phyloP scores from a whole-genome alignment of 139 green algal genomes.

The Chlamydomonas schloesseri region DNA sequence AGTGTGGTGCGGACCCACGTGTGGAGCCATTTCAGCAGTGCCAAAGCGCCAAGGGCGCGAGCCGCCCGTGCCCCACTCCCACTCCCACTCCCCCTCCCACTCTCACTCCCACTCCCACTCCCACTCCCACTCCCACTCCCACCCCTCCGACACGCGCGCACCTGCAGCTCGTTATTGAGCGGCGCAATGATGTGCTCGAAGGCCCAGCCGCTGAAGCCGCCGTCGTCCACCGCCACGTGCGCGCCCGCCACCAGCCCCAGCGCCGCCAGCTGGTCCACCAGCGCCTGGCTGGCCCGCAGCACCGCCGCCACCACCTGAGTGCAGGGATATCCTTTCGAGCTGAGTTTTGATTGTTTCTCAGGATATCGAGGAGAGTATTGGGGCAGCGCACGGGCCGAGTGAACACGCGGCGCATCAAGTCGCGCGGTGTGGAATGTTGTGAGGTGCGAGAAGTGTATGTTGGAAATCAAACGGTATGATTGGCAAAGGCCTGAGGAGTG shows the following conservation, averaged over 20 bases:
- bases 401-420: too few species aligned
- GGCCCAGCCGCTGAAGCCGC: constrained; percentile 1
- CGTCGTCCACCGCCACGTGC: background rate
- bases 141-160: background rate
- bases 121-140: background rate
- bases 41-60: too few species aligned
- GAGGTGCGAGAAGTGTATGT: too few species aligned
- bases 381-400: too few species aligned
- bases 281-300: background rate
- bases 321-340: too few species aligned
- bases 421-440: too few species aligned
- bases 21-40: background rate
- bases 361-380: too few species aligned
- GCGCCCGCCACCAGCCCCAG: background rate
- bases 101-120: background rate
- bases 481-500: too few species aligned
- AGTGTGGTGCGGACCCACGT: background rate
- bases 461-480: too few species aligned
- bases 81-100: background rate
- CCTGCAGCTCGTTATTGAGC: background rate
- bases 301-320: background rate
- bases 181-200: background rate
- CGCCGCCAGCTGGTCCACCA: background rate
- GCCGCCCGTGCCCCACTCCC: too few species aligned
- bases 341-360: too few species aligned